Conservation (phyloP, 2,329 filamentous ascomycete species). For the Gyromitra esculenta region DNA sequence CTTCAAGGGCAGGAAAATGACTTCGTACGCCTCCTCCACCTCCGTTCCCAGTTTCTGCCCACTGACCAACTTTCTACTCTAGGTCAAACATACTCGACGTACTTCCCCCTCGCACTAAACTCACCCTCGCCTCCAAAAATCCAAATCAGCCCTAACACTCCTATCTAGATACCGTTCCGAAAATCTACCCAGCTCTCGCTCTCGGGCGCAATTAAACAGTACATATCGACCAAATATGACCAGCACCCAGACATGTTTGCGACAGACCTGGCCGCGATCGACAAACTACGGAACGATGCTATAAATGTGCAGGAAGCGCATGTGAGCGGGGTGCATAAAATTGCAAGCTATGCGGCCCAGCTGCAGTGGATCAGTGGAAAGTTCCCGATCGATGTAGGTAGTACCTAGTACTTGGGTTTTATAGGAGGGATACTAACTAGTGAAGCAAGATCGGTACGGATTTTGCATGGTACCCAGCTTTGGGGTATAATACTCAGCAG, state of each 20-base stretch:
- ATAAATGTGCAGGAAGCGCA: conserved; percentile 89
- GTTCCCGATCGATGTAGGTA: conserved; percentile 87
- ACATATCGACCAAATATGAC: conserved; percentile 98
- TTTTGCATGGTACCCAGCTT: conserved; percentile 93
- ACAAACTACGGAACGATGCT: conserved; percentile 83
- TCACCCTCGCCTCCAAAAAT: not conserved
- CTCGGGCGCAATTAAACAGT: conserved; percentile 84
- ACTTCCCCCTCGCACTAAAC: not conserved
- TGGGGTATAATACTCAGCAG: conserved; percentile 86
- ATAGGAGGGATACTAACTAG: conserved; percentile 29
- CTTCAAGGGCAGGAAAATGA: conserved; percentile 25
- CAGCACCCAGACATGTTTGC: conserved; percentile 98
- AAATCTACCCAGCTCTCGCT: conserved; percentile 82
- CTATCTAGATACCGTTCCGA: conserved; percentile 76
- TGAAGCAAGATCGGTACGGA: conserved; percentile 81
- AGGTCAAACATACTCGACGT: conserved; percentile 53
- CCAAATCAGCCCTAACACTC: not conserved
- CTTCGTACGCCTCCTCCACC: conserved; percentile 38
- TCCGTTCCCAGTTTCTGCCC: not conserved
- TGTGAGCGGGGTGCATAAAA: conserved; percentile 81
- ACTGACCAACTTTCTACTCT: conserved; percentile 19
- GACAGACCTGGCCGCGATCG: conserved; percentile 85
- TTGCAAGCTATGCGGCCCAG: conserved; percentile 92
- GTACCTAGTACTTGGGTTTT: conserved; percentile 21
- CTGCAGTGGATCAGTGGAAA: conserved; percentile 92